Base-by-base conservation (phyloP, 1,139 yeast species). In the Scheffersomyces illinoinensis region DNA sequence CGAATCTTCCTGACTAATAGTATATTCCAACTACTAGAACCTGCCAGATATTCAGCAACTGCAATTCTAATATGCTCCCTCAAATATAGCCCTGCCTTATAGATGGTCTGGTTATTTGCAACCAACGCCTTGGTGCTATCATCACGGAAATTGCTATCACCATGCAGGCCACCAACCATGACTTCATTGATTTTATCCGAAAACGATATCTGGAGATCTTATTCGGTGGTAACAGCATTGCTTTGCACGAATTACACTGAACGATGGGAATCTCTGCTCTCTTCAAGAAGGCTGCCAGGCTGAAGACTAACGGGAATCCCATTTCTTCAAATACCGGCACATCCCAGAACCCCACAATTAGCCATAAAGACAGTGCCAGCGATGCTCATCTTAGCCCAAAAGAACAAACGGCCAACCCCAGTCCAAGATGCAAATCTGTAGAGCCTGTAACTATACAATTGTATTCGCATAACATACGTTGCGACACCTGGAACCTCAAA, bases 391-490 rank as follows among this genome's bases (percentile, higher is more conserved):
- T 33, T 12, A 12, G 14, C 43, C 43, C 7, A 10, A 33, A 33
- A 8, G 43, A 3, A 14, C 43, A 8, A 14, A 7, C 43, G 12
- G 2, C 14, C 17, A 33, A 33, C 12, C 3, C 43, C 12, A 4
- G 12, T 17, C 43, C 43, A 17, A 33, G 14, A 10, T 17, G 10
- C 43, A 33, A 33, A 14, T 12, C 14, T 33, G 17, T 33, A 10
- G 43, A 33, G 17, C 26, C 51, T n/a, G 26, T 48, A 20, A 48
- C 51, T 24, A 65, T 82, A 54, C 69, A 85, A 53, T 60, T 85
- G 2, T 84, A 84, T 64, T 78, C 84, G 20, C 83, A 85, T 63
- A 85, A 85, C 62, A 80, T 85, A 55, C 70, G 88, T 24, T 81
- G 73, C 63, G 87, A 81, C 56, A 80, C 61, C 63, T 60, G 46